These are phyloP conservation scores for Bertia moriformis DNA, from an alignment of 2,329 filamentous ascomycete species.

Conservation along the genomic window DNA sequence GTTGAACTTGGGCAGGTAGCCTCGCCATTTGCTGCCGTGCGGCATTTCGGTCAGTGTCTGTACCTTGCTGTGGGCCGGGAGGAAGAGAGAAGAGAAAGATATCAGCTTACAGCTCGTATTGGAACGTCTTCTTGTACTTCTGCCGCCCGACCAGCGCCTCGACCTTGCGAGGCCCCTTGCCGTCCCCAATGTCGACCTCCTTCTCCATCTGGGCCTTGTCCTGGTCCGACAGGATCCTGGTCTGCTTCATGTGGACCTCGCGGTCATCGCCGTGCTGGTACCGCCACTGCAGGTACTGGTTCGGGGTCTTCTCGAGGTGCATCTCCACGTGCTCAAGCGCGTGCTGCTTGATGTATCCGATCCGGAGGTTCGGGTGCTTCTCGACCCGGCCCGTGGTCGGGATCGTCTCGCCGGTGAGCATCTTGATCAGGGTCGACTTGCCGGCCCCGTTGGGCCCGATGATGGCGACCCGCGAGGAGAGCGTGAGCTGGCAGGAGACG, in stretches of 20 bases:
- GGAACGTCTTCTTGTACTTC: constrained; percentile 98
- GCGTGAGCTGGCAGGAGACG: constrained; percentile 71
- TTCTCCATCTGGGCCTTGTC: constrained; percentile 89
- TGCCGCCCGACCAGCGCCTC: constrained; percentile 88
- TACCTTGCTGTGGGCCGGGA: neutral
- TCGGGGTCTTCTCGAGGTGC: constrained; percentile 98
- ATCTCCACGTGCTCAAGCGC: constrained; percentile 98
- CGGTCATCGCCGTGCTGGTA: constrained; percentile 95
- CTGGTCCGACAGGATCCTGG: constrained; percentile 70
- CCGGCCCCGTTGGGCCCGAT: constrained; percentile 72
- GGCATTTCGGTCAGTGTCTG: constrained; percentile 11
- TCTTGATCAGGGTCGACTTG: constrained; percentile 86
- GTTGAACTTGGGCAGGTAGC: constrained; percentile 84
- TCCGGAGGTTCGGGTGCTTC: constrained; percentile 96
- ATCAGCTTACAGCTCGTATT: constrained; percentile 81
- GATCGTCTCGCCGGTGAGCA: constrained; percentile 82
- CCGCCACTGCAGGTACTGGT: constrained; percentile 97
- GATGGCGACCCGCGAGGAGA: constrained; percentile 77
- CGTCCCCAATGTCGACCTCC: constrained; percentile 69
- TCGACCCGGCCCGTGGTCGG: constrained; percentile 76
- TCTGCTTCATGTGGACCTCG: constrained; percentile 95
- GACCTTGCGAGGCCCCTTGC: constrained; percentile 61
- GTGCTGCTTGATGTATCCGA: constrained; percentile 99
- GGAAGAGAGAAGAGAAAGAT: no score
- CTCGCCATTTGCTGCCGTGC: constrained; percentile 69